These are phyloP conservation scores for Chaetomium fimeti DNA, from an alignment of 495 filamentous ascomycete species.

Conservation along the genomic window DNA sequence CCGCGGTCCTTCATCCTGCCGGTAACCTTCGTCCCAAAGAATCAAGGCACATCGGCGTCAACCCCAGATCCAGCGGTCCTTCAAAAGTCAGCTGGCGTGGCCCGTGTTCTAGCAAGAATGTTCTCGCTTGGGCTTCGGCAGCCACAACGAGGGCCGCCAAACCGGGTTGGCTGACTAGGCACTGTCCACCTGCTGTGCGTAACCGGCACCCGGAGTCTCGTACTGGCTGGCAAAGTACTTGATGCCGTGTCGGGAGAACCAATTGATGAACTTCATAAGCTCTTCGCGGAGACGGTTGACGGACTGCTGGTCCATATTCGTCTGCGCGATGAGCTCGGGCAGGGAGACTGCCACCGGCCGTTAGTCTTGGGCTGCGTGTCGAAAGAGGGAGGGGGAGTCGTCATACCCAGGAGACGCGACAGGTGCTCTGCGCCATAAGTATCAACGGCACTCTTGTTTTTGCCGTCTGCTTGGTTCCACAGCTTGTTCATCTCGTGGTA, in stretches of 20 bases:
- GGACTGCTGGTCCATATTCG: slow-evolving; percentile 92
- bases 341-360: slow-evolving; percentile 62
- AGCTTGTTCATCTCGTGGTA: slow-evolving; percentile 68
- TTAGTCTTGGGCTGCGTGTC: slow-evolving; percentile 22
- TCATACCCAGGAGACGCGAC: slow-evolving; percentile 79
- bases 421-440: slow-evolving; percentile 95
- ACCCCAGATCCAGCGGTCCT: neutral
- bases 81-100: too few species aligned
- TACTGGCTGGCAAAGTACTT: slow-evolving; percentile 79
- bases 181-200: slow-evolving; percentile 49
- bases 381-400: neutral
- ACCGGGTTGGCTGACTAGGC: slow-evolving; percentile 17
- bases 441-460: slow-evolving; percentile 65
- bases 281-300: slow-evolving; percentile 86
- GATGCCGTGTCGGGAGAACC: slow-evolving; percentile 69
- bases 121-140: too few species aligned
- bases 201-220: slow-evolving; percentile 56
- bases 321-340: slow-evolving; percentile 92
- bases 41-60: neutral
- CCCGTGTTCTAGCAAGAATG: too few species aligned
- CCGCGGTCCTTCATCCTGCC: neutral
- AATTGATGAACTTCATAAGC: slow-evolving; percentile 72
- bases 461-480: slow-evolving; percentile 56
- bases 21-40: neutral
- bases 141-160: too few species aligned